These are phyloP conservation scores for Kewa caespitosa DNA, from an alignment of 179 eudicot species.

Conservation along the genomic window DNA sequence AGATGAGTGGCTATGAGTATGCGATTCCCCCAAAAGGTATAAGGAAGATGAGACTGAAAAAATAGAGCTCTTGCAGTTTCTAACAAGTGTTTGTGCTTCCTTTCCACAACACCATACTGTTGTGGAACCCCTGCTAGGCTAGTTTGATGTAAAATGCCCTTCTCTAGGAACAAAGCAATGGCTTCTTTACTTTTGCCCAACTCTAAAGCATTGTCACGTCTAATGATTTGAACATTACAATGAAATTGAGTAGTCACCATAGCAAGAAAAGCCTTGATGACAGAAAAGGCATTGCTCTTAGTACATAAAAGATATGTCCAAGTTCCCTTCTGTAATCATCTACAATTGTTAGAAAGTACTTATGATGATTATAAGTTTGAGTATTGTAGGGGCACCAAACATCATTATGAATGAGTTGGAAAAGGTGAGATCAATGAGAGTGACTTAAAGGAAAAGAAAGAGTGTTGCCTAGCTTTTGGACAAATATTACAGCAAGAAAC, in stretches of 20 bases:
- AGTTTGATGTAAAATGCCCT: neutral
- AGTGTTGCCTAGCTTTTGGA: neutral
- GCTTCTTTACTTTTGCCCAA: neutral
- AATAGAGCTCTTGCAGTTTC: neutral
- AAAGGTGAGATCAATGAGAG: neutral
- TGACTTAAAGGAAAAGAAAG: neutral
- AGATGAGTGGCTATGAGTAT: neutral
- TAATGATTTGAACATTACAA: neutral
- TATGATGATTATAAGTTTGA: neutral
- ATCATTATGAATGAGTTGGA: neutral
- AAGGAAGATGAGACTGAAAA: neutral
- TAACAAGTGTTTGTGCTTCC: neutral
- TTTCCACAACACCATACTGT: conserved; percentile 20
- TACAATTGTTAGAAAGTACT: neutral
- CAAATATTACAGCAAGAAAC: neutral
- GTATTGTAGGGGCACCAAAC: neutral
- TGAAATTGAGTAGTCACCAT: neutral
- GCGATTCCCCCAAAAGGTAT: neutral
- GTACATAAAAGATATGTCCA: neutral
- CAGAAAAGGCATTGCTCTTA: neutral
- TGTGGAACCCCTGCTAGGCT: neutral
- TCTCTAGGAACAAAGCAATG: neutral
- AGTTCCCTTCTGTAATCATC: neutral
- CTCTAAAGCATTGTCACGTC: neutral
- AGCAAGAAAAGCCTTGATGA: neutral